A percentile compares a stretch with the other conserved stretches of the same genome.
phyloP scores from a whole-genome alignment of 2,329 filamentous ascomycete species.

The Hypoxylon sp. region DNA sequence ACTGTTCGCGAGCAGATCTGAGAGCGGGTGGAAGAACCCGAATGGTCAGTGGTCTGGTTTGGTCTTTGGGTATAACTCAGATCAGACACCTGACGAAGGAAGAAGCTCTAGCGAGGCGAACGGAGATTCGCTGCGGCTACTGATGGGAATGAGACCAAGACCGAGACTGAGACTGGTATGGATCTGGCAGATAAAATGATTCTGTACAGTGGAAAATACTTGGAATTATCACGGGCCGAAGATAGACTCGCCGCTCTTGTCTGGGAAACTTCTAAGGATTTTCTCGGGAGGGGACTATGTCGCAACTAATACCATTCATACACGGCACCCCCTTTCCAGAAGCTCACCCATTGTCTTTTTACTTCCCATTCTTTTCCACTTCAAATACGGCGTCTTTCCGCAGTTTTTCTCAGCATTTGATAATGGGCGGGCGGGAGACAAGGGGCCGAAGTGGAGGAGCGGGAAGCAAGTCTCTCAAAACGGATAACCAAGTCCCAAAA shows the following conservation, averaged over 20 bases:
- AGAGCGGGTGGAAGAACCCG: conserved; percentile 11
- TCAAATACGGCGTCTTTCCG: conserved; percentile 22
- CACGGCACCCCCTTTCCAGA: conserved; percentile 18
- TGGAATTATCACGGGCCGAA: not conserved
- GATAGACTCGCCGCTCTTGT: conserved; percentile 7
- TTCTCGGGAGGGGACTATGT: conserved; percentile 23
- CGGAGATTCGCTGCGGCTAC: conserved; percentile 4
- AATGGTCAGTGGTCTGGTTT: conserved; percentile 12
- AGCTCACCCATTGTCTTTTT: conserved; percentile 34
- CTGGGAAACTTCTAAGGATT: conserved; percentile 9
- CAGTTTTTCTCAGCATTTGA: conserved; percentile 9
- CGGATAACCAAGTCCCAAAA: conserved; percentile 42
- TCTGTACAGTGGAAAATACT: conserved; percentile 5
- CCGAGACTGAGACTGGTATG: too few relatives aligned
- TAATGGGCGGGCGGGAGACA: conserved; percentile 40
- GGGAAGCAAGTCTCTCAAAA: conserved; percentile 44
- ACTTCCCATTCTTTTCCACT: too few relatives aligned
- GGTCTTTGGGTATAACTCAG: conserved; percentile 6
- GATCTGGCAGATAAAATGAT: not conserved
- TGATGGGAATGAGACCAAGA: conserved; percentile 3
- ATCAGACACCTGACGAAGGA: conserved; percentile 16
- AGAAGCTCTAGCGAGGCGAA: conserved; percentile 3
- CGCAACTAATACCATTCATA: conserved; percentile 36
- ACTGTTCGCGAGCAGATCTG: conserved; percentile 15
- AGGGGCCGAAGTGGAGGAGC: conserved; percentile 41